Evolutionary conservation across 306 rosid species (phyloP), one percentile per base, ranked within the genome.

Genomic region (Pyrus pyrifolia): DNA sequence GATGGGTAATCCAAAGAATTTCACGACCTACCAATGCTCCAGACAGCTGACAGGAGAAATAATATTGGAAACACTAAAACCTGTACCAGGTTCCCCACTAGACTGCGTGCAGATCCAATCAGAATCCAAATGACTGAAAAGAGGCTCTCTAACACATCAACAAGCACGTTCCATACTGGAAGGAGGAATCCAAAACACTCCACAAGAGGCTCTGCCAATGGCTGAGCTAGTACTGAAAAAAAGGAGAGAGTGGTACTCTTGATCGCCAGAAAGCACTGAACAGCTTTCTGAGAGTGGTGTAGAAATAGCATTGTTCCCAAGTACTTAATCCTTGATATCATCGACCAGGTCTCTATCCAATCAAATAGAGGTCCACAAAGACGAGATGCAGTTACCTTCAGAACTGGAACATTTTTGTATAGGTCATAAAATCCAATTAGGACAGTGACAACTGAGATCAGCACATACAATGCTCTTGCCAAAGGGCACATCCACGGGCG

Each of bases 401-500:
- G 94, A 76, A 95, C 88, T 46, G 98, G 98, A 82, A 95, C 97
- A 83, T 95, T 95, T 81, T 95, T 95, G 88, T 95, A 95, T 60
- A 95, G 83, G 77, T 95, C 98, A 72, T 89, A 95, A 73, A 95
- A 92, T 82, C 98, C 98, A 77, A 95, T 92, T 42, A 95, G 93
- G 67, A 92, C 98, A 46, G 98, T 95, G 81, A 85, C 89, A 76
- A 89, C 78, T 71, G 97, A 92, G 76, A 95, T 88, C 58, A 92
- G 66, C 67, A 95, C 90, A 71, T 92, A 95, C 45, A 95, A 75
- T 55, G 89, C 80, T 85, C 98, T 87, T 2, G 90, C 98, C 75
- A 95, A 86, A 1, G 92, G 98, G 80, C 97, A 95, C 98, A 95
- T 95, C 98, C 97, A 95, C 3, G 98, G 97, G 60, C 98, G 98